These are phyloP conservation scores for Scheffersomyces titani DNA, from an alignment of 1,139 yeast genomes.

Conservation along the genomic window DNA sequence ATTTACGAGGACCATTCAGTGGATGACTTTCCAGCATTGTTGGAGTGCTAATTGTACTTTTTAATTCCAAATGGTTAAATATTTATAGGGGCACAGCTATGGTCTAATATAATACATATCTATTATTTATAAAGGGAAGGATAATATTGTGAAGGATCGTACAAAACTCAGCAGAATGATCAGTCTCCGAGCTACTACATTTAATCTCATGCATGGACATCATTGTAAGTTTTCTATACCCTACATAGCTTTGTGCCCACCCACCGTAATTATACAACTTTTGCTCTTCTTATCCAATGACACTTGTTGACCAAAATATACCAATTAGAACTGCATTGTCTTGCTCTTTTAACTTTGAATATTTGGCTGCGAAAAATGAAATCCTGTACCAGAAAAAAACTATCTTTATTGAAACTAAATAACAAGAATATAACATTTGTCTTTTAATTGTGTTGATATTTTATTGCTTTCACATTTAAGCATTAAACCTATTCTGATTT, in stretches of 20 bases:
- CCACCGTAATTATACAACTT: neutral
- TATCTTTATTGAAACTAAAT: too few relatives aligned
- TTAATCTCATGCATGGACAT: too few relatives aligned
- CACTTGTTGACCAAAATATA: too few relatives aligned
- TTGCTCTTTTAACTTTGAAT: too few relatives aligned
- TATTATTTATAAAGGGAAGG: too few relatives aligned
- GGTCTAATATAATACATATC: neutral
- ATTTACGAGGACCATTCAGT: constrained; percentile 71
- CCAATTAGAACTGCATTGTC: too few relatives aligned
- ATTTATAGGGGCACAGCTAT: neutral
- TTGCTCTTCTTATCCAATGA: neutral
- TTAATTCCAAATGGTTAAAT: neutral
- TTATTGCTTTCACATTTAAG: neutral
- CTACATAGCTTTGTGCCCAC: neutral
- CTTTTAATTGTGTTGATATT: neutral
- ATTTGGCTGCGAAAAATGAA: neutral
- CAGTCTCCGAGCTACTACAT: neutral
- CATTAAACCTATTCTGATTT: neutral
- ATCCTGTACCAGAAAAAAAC: neutral
- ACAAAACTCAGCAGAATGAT: neutral
- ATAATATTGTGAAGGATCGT: neutral
- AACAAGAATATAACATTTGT: neutral
- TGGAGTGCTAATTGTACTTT: constrained; percentile 33
- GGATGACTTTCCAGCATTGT: constrained; percentile 61
- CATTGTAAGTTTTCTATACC: neutral